A percentile compares a stretch with the other conserved stretches of the same genome.
Conservation (phyloP, 2,329 filamentous ascomycete species). For the Thermochaetoides dissita region DNA sequence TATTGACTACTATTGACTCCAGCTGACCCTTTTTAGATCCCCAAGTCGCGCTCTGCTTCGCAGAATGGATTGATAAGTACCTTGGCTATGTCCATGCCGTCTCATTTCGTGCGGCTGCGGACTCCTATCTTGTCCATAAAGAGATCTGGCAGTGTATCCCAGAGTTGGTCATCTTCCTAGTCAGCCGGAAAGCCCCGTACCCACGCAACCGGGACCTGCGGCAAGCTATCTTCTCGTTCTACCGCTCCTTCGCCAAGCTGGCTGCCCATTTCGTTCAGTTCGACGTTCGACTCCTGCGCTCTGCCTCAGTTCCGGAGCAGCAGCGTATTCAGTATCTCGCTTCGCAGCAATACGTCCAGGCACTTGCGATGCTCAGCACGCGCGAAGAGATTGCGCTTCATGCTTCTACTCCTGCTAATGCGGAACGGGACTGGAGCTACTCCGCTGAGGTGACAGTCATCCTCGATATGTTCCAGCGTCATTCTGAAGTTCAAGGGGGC, state of each 20-base stretch:
- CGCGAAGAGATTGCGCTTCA: constrained; percentile 19
- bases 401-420: constrained; percentile 3
- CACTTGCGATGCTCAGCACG: constrained; percentile 26
- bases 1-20: constrained; percentile 19
- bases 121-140: constrained; percentile 30
- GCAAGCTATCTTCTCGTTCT: constrained; percentile 24
- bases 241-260: constrained; percentile 31
- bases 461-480: constrained; percentile 29
- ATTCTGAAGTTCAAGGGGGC: constrained; percentile 21
- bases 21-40: constrained; percentile 21
- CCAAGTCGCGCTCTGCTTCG: constrained; percentile 28
- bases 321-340: constrained; percentile 25
- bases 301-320: constrained; percentile 15
- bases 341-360: constrained; percentile 31
- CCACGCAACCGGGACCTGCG: constrained; percentile 17
- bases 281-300: constrained; percentile 28
- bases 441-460: constrained; percentile 25
- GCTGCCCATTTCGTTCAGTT: constrained; percentile 37
- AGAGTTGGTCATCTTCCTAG: constrained; percentile 28
- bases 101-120: constrained; percentile 23
- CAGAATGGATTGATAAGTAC: constrained; percentile 37
- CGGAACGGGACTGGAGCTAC: constrained; percentile 14
- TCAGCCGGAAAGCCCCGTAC: constrained; percentile 15
- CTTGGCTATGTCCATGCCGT: constrained; percentile 26
- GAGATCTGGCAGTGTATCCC: constrained; percentile 41